Evolutionary conservation across 1,284 basidiomycete genomes (phyloP).

Genomic region (Apiotrichum montevideense): DNA sequence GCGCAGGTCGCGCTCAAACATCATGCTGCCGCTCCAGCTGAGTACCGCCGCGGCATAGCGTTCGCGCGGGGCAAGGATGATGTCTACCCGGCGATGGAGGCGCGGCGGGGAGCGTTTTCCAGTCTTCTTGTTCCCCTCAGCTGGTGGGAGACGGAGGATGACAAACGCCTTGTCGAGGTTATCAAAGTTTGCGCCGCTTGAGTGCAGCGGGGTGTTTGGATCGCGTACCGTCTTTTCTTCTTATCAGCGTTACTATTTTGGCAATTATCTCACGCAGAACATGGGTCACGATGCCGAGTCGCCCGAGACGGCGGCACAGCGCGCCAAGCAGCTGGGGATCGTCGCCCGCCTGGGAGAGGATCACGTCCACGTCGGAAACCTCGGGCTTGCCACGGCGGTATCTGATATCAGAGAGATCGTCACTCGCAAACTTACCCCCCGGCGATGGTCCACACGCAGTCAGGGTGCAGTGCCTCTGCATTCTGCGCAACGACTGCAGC

Average conservation of each 20-base stretch:
- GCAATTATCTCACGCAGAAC: constrained; percentile 35
- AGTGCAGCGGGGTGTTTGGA: constrained; percentile 23
- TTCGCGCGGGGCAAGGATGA: constrained; percentile 39
- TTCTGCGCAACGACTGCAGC: constrained; percentile 35
- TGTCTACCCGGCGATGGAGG: constrained; percentile 41
- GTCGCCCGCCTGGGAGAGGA: constrained; percentile 29
- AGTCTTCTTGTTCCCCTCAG: not conserved
- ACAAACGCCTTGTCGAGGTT: constrained; percentile 47
- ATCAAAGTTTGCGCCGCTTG: constrained; percentile 40
- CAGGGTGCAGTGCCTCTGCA: constrained; percentile 34
- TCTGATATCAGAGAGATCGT: constrained; percentile 11
- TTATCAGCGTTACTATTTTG: no score
- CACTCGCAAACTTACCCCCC: constrained; percentile 31
- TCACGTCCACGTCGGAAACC: constrained; percentile 43
- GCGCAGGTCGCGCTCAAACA: constrained; percentile 47
- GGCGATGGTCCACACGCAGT: constrained; percentile 38
- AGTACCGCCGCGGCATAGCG: constrained; percentile 43
- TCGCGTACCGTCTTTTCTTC: constrained; percentile 31
- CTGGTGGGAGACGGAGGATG: constrained; percentile 29
- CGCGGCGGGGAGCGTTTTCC: no score
- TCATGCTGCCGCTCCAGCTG: constrained; percentile 47
- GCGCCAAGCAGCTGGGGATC: constrained; percentile 32
- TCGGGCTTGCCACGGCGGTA: constrained; percentile 44
- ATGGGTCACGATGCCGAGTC: constrained; percentile 41
- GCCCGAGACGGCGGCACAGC: constrained; percentile 29